A percentile compares a stretch with the other conserved stretches of the same genome.
phyloP scores from a whole-genome alignment of 495 filamentous ascomycete genomes.

The Choiromyces venosus region DNA sequence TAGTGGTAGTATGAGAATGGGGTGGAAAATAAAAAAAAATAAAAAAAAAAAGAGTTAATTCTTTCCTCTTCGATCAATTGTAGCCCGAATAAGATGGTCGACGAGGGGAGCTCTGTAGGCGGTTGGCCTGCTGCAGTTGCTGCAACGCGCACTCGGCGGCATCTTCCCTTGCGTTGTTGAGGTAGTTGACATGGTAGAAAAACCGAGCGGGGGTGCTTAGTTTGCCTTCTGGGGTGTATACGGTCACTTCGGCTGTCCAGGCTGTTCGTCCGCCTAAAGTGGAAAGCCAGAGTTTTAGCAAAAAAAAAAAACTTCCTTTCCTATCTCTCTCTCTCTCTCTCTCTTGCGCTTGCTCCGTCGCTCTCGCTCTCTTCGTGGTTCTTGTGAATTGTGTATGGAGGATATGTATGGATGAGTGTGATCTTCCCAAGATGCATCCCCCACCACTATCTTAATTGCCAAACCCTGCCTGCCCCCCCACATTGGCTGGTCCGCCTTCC shows the following conservation, averaged over 20 bases:
- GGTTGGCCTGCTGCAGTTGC: too few species aligned
- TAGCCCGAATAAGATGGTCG: background rate
- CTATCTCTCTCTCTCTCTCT: background rate
- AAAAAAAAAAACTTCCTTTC: background rate
- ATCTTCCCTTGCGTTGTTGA: conserved; percentile 86
- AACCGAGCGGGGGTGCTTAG: conserved; percentile 61
- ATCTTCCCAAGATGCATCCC: background rate
- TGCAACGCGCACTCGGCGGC: conserved; percentile 69
- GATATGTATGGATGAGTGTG: background rate
- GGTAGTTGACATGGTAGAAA: conserved; percentile 84
- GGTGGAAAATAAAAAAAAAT: too few species aligned
- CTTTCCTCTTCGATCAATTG: background rate
- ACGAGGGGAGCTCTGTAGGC: too few species aligned
- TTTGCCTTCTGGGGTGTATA: conserved; percentile 47
- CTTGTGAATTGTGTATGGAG: background rate
- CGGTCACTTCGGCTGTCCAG: conserved; percentile 70
- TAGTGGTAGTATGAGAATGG: background rate
- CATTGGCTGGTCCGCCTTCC: background rate
- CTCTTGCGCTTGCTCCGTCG: background rate
- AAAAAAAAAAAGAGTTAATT: background rate
- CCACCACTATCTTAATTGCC: background rate
- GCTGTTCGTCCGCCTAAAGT: conserved; percentile 76
- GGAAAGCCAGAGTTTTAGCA: background rate
- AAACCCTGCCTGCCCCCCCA: background rate
- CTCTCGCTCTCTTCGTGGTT: background rate